Conservation (phyloP, 2,329 filamentous ascomycete species). For the Didymella sp. region DNA sequence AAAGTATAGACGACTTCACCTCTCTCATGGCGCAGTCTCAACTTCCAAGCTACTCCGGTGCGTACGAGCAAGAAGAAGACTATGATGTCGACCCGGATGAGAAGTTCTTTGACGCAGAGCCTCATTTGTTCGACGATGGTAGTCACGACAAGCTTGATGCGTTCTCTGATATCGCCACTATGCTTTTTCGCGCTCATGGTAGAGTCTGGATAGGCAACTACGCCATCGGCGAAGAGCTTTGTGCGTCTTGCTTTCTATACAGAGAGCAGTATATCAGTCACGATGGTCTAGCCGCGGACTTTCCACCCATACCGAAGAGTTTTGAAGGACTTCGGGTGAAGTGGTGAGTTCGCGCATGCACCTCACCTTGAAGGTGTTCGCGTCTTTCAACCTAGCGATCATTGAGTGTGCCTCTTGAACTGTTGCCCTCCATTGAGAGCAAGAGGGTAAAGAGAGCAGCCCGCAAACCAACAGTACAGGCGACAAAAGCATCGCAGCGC, state of each 20-base stretch:
- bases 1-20: neutral
- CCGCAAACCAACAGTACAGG: neutral
- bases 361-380: neutral
- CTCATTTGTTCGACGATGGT: neutral
- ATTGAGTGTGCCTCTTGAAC: neutral
- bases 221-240: conserved; percentile 9
- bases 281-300: conserved; percentile 19
- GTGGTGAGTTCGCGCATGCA: neutral
- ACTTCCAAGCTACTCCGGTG: conserved; percentile 1
- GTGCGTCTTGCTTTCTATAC: conserved; percentile 12
- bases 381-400: neutral
- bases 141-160: neutral
- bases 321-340: conserved; percentile 4
- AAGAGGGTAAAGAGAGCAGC: neutral
- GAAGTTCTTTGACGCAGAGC: conserved; percentile 13
- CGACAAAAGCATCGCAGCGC: neutral
- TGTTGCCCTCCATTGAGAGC: neutral
- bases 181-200: conserved; percentile 23
- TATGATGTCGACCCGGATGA: neutral
- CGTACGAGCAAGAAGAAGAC: neutral
- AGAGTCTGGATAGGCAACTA: conserved; percentile 16
- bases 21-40: neutral
- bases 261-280: conserved; percentile 17
- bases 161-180: conserved; percentile 18
- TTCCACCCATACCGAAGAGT: conserved; percentile 17